Evolutionary conservation across 1,139 yeast species (phyloP).

Genomic region (Hansenula anomala): DNA sequence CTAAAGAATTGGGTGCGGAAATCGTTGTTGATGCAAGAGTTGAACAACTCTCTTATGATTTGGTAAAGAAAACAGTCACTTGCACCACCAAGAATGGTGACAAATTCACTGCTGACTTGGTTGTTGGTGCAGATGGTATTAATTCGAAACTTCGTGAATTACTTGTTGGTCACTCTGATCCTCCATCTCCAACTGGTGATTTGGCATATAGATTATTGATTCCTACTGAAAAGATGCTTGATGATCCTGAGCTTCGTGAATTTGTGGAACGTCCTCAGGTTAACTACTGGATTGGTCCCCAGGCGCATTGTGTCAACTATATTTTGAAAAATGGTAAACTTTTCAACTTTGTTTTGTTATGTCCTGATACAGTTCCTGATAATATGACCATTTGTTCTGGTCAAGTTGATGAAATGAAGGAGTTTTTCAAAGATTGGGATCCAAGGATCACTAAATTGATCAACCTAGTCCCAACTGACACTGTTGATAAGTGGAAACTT

Average conservation of each 20-base stretch:
- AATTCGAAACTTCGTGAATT: slow-evolving; percentile 23
- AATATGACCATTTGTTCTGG: slow-evolving; percentile 22
- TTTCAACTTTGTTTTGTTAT: slow-evolving; percentile 20
- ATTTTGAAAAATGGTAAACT: slow-evolving; percentile 24
- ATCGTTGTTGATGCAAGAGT: slow-evolving; percentile 24
- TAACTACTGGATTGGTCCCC: slow-evolving; percentile 33
- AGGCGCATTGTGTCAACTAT: slow-evolving; percentile 30
- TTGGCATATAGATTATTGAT: slow-evolving; percentile 27
- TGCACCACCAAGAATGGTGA: slow-evolving; percentile 22
- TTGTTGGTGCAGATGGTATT: slow-evolving; percentile 37
- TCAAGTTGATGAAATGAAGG: slow-evolving; percentile 23
- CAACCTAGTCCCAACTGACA: slow-evolving; percentile 15
- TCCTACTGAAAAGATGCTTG: slow-evolving; percentile 19
- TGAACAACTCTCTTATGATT: slow-evolving; percentile 19
- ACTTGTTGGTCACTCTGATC: slow-evolving; percentile 19
- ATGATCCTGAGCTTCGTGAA: slow-evolving; percentile 24
- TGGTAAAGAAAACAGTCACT: slow-evolving; percentile 13
- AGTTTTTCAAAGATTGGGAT: slow-evolving; percentile 29
- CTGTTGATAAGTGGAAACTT: slow-evolving; percentile 27
- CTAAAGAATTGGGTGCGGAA: slow-evolving; percentile 24
- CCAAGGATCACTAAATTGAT: slow-evolving; percentile 25
- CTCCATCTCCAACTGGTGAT: slow-evolving; percentile 26
- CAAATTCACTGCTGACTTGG: slow-evolving; percentile 27
- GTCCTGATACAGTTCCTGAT: slow-evolving; percentile 26
- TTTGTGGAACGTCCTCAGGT: slow-evolving; percentile 26